Base-by-base conservation (phyloP, 2,329 filamentous ascomycete species). In the Fusarium austroafricanum region DNA sequence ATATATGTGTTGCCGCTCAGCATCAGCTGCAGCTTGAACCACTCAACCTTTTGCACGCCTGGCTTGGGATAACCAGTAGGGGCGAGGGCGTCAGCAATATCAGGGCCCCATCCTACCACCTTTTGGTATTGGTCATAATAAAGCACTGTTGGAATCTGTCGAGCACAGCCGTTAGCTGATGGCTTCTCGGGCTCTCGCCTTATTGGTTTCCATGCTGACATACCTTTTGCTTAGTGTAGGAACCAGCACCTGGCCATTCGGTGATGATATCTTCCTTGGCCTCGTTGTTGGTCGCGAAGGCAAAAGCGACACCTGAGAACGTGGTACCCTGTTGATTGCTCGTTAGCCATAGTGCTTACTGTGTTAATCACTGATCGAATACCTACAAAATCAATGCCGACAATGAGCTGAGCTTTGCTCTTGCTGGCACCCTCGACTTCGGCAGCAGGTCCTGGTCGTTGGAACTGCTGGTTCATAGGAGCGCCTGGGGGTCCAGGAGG, bases 61-160 rank as follows among this genome's bases (percentile, higher is more conserved):
- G 93, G 93, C 84, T 98, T 98, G 72, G 96, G 96, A 80, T 98
- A 98, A 67, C 96, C 96, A 39, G 96, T 98, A 29, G 96, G 96
- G 53, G 96, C 95, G 70, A 98, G 87, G 68, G 96, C 96, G 81
- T 98, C 95, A 64, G 96, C 93, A 75, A 98, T 98, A 84, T 99
- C 96, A 58, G 95, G 94, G 66, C 96, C 96, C 96, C 96, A 99
- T 74, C 96, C 96, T n/a, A 98, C 96, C 47, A 99, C 96, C 81
- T 98, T 97, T 77, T 99, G 96, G 80, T 97, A 97, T 81, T 98
- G 95, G 78, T 99, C 96, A 78, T 99, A 99, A 84, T 99, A 99
- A 64, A 99, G 88, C n/a, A 99, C 96, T 15, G 96, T 98, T 17
- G 96, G 96, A 73, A 99, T 98, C 96, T 97, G 75, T 42, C 18